Conservation (phyloP, 345 rosid species). For the Bruguiera parviflora region DNA sequence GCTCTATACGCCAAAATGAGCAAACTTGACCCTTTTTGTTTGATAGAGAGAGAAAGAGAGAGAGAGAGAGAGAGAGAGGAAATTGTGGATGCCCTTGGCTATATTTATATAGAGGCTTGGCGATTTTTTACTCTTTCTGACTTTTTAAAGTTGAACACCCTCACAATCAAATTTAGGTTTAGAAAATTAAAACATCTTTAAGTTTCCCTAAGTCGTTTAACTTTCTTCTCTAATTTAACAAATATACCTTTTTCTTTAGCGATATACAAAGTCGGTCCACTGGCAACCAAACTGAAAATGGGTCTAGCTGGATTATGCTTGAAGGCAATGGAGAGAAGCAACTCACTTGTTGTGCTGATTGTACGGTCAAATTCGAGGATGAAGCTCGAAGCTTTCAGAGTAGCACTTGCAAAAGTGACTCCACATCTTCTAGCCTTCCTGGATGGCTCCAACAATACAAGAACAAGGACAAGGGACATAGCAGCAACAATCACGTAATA, state of each 20-base stretch:
- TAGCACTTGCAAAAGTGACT: constrained; percentile 33
- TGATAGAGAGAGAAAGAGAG: not conserved
- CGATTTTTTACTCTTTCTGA: not conserved
- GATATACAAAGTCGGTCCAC: constrained; percentile 36
- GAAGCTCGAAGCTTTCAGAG: constrained; percentile 24
- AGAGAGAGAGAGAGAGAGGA: too few relatives aligned
- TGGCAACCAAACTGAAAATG: constrained; percentile 40
- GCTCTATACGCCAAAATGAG: not conserved
- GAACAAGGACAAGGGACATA: constrained; percentile 25
- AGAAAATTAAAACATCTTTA: not conserved
- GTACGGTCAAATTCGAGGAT: constrained; percentile 19
- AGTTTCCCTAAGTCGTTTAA: not conserved
- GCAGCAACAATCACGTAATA: not conserved
- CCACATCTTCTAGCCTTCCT: constrained; percentile 25
- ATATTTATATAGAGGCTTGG: too few relatives aligned
- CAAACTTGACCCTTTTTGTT: not conserved
- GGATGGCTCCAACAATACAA: constrained; percentile 31
- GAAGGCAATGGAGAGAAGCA: constrained; percentile 37
- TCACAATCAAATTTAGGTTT: constrained; percentile 1
- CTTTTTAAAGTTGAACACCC: not conserved
- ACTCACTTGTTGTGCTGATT: constrained; percentile 34
- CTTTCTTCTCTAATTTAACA: not conserved
- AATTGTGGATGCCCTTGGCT: too few relatives aligned
- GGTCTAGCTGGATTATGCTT: constrained; percentile 32
- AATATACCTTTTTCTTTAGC: constrained; percentile 15